Base-by-base conservation (phyloP, 139 green algal species). In the Chlorella sorokiniana region DNA sequence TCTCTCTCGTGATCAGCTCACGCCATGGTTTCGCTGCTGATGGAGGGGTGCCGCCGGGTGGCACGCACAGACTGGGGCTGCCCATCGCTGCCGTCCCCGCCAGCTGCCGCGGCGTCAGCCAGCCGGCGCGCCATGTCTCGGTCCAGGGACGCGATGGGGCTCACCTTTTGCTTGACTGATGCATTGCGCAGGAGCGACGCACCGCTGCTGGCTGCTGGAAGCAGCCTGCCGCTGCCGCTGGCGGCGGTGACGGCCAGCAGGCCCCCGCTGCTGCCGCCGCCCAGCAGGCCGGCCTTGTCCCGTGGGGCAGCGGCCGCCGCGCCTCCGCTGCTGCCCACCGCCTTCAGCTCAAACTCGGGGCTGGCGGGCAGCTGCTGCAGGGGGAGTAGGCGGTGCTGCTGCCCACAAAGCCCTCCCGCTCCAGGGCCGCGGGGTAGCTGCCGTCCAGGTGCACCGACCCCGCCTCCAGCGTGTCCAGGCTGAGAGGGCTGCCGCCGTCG, bases 331-430 rank as follows among this genome's bases (percentile, higher is more conserved):
- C 37, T 52, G 65, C 65, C 65, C 35, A 72, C 65, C 23, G 65
- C 35, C 38, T 67, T 69, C 10, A 80, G 37, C 38, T 80, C 73
- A 80, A 69, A 80, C 73, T 80, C 54, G 16, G 73, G 73, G 35
- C 54, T 70, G 54, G 20, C 7, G 4, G 52, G 52, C 38, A 35
- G n/a, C 41, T 63, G 56, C 18, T 65, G 56, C 56, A 65, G 56
- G 56, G 56, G 18, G 65, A 51, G 67, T 68, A 61, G 45, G 40
- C 22, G 31, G n/a, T 42, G 79, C 79, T 76, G 59, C 56, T 78
- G 31, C 71, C 22, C 40, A 83, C 18, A 33, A 79, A 84, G 25
- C 76, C 75, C 10, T 87, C 82, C 27, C 82, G 73, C 42, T 87
- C 82, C 42, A 87, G 65, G 2, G 76, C 72, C 42, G 68, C 31